phyloP scores from a whole-genome alignment of 768 basidiomycete genomes.

The Suillus ampliporus region DNA sequence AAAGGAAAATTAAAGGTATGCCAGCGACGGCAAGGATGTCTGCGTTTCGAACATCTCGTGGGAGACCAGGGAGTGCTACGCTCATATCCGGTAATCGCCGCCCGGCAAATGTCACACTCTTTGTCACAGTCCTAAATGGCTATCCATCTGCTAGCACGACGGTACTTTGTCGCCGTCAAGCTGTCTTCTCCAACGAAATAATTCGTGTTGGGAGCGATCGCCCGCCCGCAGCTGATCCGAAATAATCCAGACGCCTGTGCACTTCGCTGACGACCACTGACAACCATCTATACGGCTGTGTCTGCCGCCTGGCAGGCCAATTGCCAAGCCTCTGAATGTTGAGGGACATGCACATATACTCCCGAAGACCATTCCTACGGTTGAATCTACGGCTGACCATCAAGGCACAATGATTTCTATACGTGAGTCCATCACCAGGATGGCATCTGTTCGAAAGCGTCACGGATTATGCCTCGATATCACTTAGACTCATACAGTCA shows the following conservation, averaged over 20 bases:
- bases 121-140: neutral
- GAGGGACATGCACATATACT: neutral
- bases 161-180: neutral
- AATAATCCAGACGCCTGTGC: neutral
- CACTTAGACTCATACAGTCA: neutral
- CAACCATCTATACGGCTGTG: too few relatives aligned
- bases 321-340: too few relatives aligned
- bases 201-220: neutral
- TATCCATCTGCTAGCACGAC: neutral
- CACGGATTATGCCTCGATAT: neutral
- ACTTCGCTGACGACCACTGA: too few relatives aligned
- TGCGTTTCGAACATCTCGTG: conserved; percentile 21
- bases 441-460: neutral
- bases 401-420: neutral
- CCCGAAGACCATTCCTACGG: neutral
- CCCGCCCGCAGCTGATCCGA: neutral
- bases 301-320: too few relatives aligned
- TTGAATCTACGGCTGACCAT: neutral
- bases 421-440: neutral
- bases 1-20: conserved; percentile 19
- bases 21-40: conserved; percentile 11
- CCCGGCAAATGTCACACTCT: conserved; percentile 21
- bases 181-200: neutral
- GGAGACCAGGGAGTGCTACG: conserved; percentile 19
- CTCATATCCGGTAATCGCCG: conserved; percentile 31